Conservation (phyloP, 1,139 yeast genomes). For the Zygoascus sp. region DNA sequence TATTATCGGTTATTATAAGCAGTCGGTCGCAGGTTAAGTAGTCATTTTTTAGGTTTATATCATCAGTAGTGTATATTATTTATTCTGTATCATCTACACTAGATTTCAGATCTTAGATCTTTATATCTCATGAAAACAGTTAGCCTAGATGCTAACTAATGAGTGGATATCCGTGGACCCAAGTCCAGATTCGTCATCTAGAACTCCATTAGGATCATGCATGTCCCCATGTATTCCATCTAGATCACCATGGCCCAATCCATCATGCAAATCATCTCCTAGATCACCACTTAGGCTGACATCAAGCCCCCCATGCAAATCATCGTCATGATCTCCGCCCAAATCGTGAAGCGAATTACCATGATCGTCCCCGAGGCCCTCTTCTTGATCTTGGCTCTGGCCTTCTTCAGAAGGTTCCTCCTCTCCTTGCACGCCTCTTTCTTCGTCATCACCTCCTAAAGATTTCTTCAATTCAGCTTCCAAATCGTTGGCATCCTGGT, state of each 20-base stretch:
- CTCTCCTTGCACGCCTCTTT: background rate
- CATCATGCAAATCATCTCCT: constrained; percentile 1
- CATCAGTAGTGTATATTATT: background rate
- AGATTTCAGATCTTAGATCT: background rate
- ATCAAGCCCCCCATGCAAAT: background rate
- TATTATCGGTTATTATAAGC: background rate
- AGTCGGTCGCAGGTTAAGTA: background rate
- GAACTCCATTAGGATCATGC: background rate
- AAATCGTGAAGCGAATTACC: constrained; percentile 1
- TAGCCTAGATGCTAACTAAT: background rate
- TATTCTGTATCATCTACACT: background rate
- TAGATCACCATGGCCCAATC: background rate
- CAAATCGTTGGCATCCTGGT: constrained; percentile 66
- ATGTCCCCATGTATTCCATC: constrained; percentile 1
- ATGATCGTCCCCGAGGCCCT: background rate
- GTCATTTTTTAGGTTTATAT: background rate
- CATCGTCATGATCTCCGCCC: background rate
- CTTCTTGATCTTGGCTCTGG: background rate
- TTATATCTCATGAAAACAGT: background rate
- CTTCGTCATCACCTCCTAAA: background rate
- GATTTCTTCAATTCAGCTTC: constrained; percentile 39
- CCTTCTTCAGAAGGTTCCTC: background rate
- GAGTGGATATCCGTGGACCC: constrained; percentile 2
- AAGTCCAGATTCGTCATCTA: background rate
- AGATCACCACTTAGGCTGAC: background rate